phyloP scores from a whole-genome alignment of 192 early-diverging fungal species.

The Mortierella hygrophila region DNA sequence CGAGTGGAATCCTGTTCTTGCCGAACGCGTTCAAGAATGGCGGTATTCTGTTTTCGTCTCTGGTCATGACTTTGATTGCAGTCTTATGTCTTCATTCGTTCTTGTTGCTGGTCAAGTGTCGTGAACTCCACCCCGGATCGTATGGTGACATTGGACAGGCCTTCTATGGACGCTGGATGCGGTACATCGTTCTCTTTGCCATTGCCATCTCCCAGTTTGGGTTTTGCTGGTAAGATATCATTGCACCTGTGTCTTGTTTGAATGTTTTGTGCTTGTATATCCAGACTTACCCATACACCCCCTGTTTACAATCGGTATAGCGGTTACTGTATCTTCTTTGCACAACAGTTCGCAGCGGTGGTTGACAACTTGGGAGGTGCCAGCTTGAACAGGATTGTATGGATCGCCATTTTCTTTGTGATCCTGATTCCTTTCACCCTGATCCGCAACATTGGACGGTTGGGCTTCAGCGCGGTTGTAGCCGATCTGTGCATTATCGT shows the following conservation, averaged over 20 bases:
- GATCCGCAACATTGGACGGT: constrained; percentile 87
- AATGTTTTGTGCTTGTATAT: not conserved
- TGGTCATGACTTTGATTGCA: constrained; percentile 73
- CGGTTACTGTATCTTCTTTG: constrained; percentile 87
- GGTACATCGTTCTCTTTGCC: constrained; percentile 73
- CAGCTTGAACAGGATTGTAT: constrained; percentile 68
- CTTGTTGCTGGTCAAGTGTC: constrained; percentile 73
- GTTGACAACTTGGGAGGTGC: constrained; percentile 77
- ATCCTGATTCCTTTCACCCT: constrained; percentile 85
- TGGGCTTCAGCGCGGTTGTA: constrained; percentile 81
- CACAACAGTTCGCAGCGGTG: constrained; percentile 83
- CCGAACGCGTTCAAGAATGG: constrained; percentile 83
- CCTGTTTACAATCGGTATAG: constrained; percentile 11
- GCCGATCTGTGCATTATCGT: constrained; percentile 91
- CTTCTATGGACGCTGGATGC: constrained; percentile 74
- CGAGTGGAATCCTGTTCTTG: constrained; percentile 81
- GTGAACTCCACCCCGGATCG: constrained; percentile 70
- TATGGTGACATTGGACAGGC: constrained; percentile 78
- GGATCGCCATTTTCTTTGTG: constrained; percentile 76
- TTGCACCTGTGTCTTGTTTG: no score
- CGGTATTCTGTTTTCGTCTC: constrained; percentile 72
- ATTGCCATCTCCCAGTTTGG: constrained; percentile 83
- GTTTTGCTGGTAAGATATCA: constrained; percentile 76
- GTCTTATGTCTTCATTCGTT: constrained; percentile 74
- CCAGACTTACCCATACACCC: not conserved